phyloP scores from a whole-genome alignment of 768 basidiomycete species.

The Termitomyces sp. region DNA sequence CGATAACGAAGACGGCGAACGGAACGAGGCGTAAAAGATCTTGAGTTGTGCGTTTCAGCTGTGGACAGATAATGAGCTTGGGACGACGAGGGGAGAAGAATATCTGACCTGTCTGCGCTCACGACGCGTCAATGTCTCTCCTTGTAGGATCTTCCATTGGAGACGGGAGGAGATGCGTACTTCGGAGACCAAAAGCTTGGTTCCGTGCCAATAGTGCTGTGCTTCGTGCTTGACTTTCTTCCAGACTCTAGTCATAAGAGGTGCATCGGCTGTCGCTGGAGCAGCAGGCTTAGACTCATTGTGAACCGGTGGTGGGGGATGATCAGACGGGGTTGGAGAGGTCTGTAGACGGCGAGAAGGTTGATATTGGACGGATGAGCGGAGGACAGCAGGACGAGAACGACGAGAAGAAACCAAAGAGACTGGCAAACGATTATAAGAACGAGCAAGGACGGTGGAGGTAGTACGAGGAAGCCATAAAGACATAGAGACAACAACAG shows the following conservation, averaged over 20 bases:
- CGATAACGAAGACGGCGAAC: constrained; percentile 90
- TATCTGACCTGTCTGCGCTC: constrained; percentile 81
- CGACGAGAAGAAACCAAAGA: constrained; percentile 18
- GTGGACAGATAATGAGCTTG: background rate
- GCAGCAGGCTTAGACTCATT: constrained; percentile 44
- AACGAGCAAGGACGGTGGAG: constrained; percentile 37
- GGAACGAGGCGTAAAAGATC: constrained; percentile 92
- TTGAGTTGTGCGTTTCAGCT: constrained; percentile 92
- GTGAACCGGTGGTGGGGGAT: constrained; percentile 14
- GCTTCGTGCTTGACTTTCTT: constrained; percentile 94
- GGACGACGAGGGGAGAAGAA: background rate
- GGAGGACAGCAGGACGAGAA: constrained; percentile 5
- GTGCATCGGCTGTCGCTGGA: constrained; percentile 35
- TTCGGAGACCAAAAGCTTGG: constrained; percentile 91
- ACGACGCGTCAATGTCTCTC: constrained; percentile 85
- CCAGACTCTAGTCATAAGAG: constrained; percentile 68
- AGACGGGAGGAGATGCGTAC: constrained; percentile 85
- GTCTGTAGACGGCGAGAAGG: constrained; percentile 23
- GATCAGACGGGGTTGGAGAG: constrained; percentile 23
- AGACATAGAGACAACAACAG: constrained; percentile 46
- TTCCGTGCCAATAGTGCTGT: constrained; percentile 94
- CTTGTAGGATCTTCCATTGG: constrained; percentile 90
- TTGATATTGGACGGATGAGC: constrained; percentile 15
- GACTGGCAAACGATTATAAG: constrained; percentile 23
- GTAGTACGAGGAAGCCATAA: constrained; percentile 67